Evolutionary conservation across 495 filamentous ascomycete genomes (phyloP), one percentile per base, ranked within the genome.

Genomic region (Neurospora sp.): DNA sequence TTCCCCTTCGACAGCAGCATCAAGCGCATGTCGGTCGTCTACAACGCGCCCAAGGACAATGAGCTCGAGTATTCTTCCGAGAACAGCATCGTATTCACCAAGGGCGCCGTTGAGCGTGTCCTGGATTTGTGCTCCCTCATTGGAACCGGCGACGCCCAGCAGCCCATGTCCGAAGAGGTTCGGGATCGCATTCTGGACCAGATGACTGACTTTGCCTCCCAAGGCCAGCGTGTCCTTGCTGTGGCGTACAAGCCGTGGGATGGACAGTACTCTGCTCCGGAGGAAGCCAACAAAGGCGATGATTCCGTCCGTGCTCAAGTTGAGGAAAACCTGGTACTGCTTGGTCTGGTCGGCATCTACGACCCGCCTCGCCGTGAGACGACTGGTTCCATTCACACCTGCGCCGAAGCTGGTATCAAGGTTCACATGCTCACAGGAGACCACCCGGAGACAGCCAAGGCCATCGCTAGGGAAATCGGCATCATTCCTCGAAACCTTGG

Each of bases 371-470:
- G 91, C 1, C 86, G 87, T 16, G 91, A 92, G 79, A 91, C 90
- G 3, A 88, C 86, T 18, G 87, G 84, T 12, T 86, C 92, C 38
- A 88, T 94, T 41, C 81, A 80, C 31, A 87, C 89, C 75, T 93
- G 91, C 77, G 84, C 89, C 48, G 80, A 83, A 42, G 92, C 92
- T 69, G 92, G 92, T 38, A 92, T 94, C 73, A 86, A 86, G 73
- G 91, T 94, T 9, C 91, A 93, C 80, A 94, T 94, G 92, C 83
- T 94, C 31, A 94, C 92, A 40, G 92, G 91, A 22, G 92, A 94
- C 76, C 91, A 94, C 75, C 88, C 89, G 3, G 89, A 88, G 45
- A 95, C 92, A 9, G 92, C 92, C 39, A 87, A 86, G 69, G 89
- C 91, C 6, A 94, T 95, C 75, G 92, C 92, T 12, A 86, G 87